Evolutionary conservation across 129 eudicot genomes (phyloP).

Genomic region (Saussurea involucrata): DNA sequence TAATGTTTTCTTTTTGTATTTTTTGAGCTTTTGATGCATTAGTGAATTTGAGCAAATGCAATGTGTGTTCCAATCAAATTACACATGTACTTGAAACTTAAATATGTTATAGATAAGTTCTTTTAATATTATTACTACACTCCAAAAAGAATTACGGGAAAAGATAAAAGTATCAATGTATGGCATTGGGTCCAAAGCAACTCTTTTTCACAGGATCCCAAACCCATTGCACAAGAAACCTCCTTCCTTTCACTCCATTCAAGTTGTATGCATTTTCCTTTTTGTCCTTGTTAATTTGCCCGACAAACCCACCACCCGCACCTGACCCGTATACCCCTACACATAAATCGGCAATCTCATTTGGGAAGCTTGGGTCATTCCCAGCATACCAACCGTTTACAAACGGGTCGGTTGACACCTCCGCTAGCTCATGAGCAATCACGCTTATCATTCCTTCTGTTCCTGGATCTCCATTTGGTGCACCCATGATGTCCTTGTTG

Average conservation of each 20-base stretch:
- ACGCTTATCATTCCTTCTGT: slow-evolving; percentile 58
- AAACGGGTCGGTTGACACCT: slow-evolving; percentile 45
- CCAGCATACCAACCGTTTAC: slow-evolving; percentile 57
- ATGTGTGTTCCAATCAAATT: not conserved
- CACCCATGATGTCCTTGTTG: slow-evolving; percentile 18
- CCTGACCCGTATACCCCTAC: slow-evolving; percentile 56
- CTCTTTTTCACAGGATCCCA: slow-evolving; percentile 50
- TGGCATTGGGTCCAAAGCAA: slow-evolving; percentile 58
- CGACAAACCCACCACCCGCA: slow-evolving; percentile 52
- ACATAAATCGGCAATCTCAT: slow-evolving; percentile 58
- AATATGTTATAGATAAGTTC: too few relatives aligned
- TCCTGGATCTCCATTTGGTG: slow-evolving; percentile 54
- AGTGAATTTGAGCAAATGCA: not conserved
- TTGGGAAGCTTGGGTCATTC: slow-evolving; percentile 46
- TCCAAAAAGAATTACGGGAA: not conserved
- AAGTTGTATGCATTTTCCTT: slow-evolving; percentile 42
- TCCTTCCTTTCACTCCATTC: slow-evolving; percentile 54
- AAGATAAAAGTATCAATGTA: not conserved
- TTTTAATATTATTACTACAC: not conserved
- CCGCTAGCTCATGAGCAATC: slow-evolving; percentile 56
- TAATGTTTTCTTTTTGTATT: not conserved
- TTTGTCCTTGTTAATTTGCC: slow-evolving; percentile 38
- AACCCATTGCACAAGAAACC: slow-evolving; percentile 55
- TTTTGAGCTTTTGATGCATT: not conserved
- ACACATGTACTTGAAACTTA: not conserved